Evolutionary conservation across 2,329 filamentous ascomycete species (phyloP), one percentile per base, ranked within the genome.

Genomic region (Calonectria pseudoturangicola): DNA sequence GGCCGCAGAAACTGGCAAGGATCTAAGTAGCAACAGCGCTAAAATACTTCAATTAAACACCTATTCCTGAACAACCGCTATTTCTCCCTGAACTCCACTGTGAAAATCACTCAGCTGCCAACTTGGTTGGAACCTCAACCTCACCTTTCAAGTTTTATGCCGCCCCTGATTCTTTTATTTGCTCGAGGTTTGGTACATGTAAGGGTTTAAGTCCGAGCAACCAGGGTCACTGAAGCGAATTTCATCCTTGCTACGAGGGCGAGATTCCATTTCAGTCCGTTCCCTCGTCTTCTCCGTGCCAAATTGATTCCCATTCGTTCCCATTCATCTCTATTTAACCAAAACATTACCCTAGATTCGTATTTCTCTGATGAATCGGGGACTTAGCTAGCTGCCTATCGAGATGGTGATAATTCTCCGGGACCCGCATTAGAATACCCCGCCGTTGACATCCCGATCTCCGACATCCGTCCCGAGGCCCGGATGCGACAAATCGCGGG

Each of bases 401-500:
- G 25, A 2, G 13, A 21, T 41, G 5, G 36, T 41, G 7, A 27
- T 41, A 27, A 13, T 5, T 15, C 13, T 58, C 21, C n/a, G 30
- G 16, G 13, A 8, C n/a, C 30, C 21, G 54, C 33, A 41, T 16
- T 13, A 36, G 7, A 13, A 41, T n/a, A 39, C 54, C 33, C 50
- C 50, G 28, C 18, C n/a, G 15, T 28, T 18, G 54, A 60, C 21
- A 21, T 39, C 33, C n/a, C 2, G 36, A 41, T 39, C 6, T 9
- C 54, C 54, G 54, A 60, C 8, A 60, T 30, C 54, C 54, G 54
- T 9, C 54, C 45, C 54, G 54, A 60, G 21, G 21, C 33, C 54
- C 54, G 54, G 13, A 41, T 41, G 7, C 21, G 25, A 41, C 15
- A 41, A 58, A 10, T 25, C n/a, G 54, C 54, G 54, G 54, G 54